phyloP scores from a whole-genome alignment of 768 basidiomycete genomes.

The Royoungia palumana region DNA sequence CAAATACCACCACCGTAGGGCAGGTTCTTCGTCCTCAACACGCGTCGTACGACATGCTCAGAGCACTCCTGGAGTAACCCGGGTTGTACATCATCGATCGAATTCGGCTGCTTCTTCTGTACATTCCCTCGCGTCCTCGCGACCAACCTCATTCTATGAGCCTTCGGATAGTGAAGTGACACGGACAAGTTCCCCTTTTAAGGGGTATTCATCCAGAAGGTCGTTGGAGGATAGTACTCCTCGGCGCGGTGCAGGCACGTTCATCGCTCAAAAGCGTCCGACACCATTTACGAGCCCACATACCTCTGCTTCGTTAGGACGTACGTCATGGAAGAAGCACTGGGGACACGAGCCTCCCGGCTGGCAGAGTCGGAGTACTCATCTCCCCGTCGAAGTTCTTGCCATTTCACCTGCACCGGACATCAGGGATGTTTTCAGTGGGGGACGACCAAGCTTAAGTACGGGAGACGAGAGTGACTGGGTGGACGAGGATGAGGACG shows the following conservation, averaged over 20 bases:
- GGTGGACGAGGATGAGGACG: slow-evolving; percentile 85
- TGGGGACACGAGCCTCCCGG: slow-evolving; percentile 88
- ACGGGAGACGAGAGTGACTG: slow-evolving; percentile 81
- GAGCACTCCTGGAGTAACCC: slow-evolving; percentile 31
- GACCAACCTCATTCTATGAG: slow-evolving; percentile 77
- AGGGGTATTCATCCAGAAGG: slow-evolving; percentile 41
- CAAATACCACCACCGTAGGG: slow-evolving; percentile 69
- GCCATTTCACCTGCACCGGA: slow-evolving; percentile 54
- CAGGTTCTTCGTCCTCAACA: slow-evolving; percentile 79
- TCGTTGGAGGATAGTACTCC: slow-evolving; percentile 47
- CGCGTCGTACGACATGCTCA: slow-evolving; percentile 70
- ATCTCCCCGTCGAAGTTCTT: slow-evolving; percentile 73
- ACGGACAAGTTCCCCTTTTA: slow-evolving; percentile 65
- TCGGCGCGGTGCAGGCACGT: slow-evolving; percentile 50
- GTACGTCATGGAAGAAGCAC: slow-evolving; percentile 84
- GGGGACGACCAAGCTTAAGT: slow-evolving; percentile 51
- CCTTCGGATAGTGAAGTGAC: slow-evolving; percentile 63
- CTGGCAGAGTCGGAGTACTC: slow-evolving; percentile 66
- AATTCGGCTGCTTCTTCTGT: slow-evolving; percentile 76
- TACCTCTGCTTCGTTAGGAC: slow-evolving; percentile 46
- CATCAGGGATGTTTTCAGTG: slow-evolving; percentile 76
- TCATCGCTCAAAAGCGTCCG: slow-evolving; percentile 78
- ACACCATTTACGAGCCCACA: slow-evolving; percentile 67
- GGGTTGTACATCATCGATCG: slow-evolving; percentile 61
- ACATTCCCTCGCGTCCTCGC: slow-evolving; percentile 71